Evolutionary conservation across 805 yeast genomes (phyloP).

Genomic region (Candida morakotiae): DNA sequence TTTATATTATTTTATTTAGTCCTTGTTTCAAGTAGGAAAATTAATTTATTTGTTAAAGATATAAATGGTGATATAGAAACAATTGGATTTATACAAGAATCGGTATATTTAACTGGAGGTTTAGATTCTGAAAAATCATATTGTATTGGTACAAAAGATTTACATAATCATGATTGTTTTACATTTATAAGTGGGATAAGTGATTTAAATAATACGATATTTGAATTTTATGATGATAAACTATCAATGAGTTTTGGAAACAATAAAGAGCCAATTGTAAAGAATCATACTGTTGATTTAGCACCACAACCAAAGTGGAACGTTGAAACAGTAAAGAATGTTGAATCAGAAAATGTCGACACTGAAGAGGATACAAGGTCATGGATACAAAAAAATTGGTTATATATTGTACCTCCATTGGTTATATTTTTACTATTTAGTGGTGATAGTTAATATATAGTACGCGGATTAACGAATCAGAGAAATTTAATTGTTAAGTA

Average conservation of each 20-base stretch:
- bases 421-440: slow-evolving; percentile 22
- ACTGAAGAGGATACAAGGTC: slow-evolving; percentile 32
- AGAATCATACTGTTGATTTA: slow-evolving; percentile 3
- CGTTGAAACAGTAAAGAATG: slow-evolving; percentile 14
- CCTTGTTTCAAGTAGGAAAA: slow-evolving; percentile 5
- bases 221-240: slow-evolving; percentile 9
- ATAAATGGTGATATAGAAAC: slow-evolving; percentile 5
- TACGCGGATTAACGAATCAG: slow-evolving; percentile 13
- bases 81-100: slow-evolving; percentile 6
- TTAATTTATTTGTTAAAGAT: slow-evolving; percentile 5
- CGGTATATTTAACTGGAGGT: background rate
- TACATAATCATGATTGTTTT: slow-evolving; percentile 29
- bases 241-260: slow-evolving; percentile 2
- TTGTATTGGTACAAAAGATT: slow-evolving; percentile 26
- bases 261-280: slow-evolving; percentile 6
- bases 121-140: slow-evolving; percentile 5
- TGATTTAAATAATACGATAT: slow-evolving; percentile 3
- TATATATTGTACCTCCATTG: slow-evolving; percentile 52
- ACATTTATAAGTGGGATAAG: slow-evolving; percentile 7
- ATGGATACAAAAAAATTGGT: slow-evolving; percentile 60
- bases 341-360: slow-evolving; percentile 15
- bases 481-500: slow-evolving; percentile 10
- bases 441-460: no score
- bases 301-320: slow-evolving; percentile 28
- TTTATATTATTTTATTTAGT: background rate